Conservation (phyloP, 1,284 basidiomycete genomes). For the Pyrrhoderma noxium region DNA sequence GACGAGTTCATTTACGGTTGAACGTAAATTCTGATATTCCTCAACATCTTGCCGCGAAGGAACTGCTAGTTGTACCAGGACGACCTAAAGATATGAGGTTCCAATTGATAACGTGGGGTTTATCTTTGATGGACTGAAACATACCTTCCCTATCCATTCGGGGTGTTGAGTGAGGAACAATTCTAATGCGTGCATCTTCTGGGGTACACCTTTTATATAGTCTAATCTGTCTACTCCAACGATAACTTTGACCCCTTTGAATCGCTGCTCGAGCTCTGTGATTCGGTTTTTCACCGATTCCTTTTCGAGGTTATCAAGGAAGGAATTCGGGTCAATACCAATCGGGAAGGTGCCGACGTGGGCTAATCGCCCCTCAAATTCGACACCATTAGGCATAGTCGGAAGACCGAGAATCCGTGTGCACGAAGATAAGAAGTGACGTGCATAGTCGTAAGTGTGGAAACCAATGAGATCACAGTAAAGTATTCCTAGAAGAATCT, state of each 20-base stretch:
- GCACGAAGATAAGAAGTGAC: conserved; percentile 97
- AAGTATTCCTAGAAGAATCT: conserved; percentile 91
- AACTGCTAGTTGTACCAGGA: conserved; percentile 93
- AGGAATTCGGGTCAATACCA: conserved; percentile 92
- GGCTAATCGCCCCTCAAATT: conserved; percentile 90
- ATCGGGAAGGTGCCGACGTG: conserved; percentile 99
- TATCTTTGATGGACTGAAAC: conserved; percentile 12
- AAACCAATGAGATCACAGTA: conserved; percentile 98
- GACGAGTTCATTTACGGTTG: conserved; percentile 95
- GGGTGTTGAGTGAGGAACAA: conserved; percentile 96
- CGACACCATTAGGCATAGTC: conserved; percentile 97
- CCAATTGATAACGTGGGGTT: conserved; percentile 9
- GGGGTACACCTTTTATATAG: conserved; percentile 99
- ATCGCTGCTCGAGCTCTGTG: conserved; percentile 77
- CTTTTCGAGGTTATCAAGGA: conserved; percentile 79
- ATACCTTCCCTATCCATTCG: conserved; percentile 96
- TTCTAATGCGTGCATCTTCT: conserved; percentile 95
- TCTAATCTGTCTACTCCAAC: conserved; percentile 97
- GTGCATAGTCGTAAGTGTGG: conserved; percentile 99
- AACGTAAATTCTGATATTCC: conserved; percentile 96
- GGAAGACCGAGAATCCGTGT: conserved; percentile 94
- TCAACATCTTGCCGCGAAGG: conserved; percentile 98
- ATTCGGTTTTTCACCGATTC: conserved; percentile 78
- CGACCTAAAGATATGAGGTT: conserved; percentile 50
- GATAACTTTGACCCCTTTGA: conserved; percentile 94